Base-by-base conservation (phyloP, 352 stramenopile species). In the Thraustochytrium striatum region DNA sequence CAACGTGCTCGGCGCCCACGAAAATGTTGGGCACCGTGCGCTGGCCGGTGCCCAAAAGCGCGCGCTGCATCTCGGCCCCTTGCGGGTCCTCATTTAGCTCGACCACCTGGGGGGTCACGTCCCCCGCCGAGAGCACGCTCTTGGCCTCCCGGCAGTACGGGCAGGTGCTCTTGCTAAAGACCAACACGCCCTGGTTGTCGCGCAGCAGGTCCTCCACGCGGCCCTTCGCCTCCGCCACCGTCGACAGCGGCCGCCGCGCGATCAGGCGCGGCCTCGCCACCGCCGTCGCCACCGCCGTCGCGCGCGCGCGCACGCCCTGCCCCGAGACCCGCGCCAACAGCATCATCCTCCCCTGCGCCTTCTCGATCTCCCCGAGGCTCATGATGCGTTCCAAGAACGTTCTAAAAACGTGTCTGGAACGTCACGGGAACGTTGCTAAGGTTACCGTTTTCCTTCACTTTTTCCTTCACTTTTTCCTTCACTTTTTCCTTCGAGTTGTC, bases 1-100 rank as follows among this genome's bases (percentile, higher is more conserved):
- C 95, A 61, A 99, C 88, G 85, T 94, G 95, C 78, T 95, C 91
- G 62, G 91, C 91, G 72, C 92, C 93, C 62, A 99, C 92, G 85
- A 98, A 99, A 39, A 99, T 93, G 83, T 98, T 98, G 0, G 96
- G 96, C 43, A 99, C 95, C 1, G 94, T 98, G 69, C 89, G 89
- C 75, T 97, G 94, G 65, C 91, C 92, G 43, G 94, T 98, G 32
- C 89, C 81, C 65, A 92, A 86, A 38, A 99, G 86, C 69, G 92
- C 96, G 43, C 85, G 83, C 85, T 98, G 93, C 30, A 61, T 30
- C 13, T 72, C 50, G 35, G n/a, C 44, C 19, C 65, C 65, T 21
- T 58, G n/a, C 21, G 21, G 7, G 16, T 75, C 65, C 3, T 39
- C 8, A 43, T 75, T 43, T 25, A 75, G 65, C 19, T 75, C 65